These are phyloP conservation scores for Collybia nuda DNA, from an alignment of 768 basidiomycete species.

Conservation along the genomic window DNA sequence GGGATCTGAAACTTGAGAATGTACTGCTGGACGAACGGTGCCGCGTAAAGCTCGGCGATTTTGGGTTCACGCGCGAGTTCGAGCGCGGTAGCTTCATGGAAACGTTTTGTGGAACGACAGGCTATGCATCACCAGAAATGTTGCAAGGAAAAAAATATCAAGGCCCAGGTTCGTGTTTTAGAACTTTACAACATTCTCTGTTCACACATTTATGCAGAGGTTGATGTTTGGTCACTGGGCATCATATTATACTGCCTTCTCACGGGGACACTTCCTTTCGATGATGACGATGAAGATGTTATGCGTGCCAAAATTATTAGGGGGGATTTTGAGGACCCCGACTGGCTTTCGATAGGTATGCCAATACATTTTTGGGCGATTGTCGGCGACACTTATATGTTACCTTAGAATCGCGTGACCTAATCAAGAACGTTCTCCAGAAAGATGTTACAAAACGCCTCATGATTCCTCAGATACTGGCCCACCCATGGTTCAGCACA, in stretches of 20 bases:
- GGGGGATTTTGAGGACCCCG: slow-evolving; percentile 88
- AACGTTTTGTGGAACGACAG: slow-evolving; percentile 94
- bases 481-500: slow-evolving; percentile 82
- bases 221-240: slow-evolving; percentile 94
- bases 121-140: slow-evolving; percentile 94
- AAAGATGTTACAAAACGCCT: slow-evolving; percentile 75
- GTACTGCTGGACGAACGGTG: slow-evolving; percentile 89
- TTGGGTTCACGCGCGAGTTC: slow-evolving; percentile 93
- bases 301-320: slow-evolving; percentile 86
- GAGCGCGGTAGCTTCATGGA: slow-evolving; percentile 78
- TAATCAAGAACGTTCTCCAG: slow-evolving; percentile 76
- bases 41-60: slow-evolving; percentile 90
- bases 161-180: slow-evolving; percentile 65
- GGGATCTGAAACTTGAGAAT: slow-evolving; percentile 96
- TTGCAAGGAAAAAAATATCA: slow-evolving; percentile 84
- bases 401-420: slow-evolving; percentile 74
- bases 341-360: slow-evolving; percentile 86
- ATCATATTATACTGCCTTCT: slow-evolving; percentile 89
- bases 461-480: slow-evolving; percentile 81
- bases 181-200: neutral
- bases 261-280: slow-evolving; percentile 88
- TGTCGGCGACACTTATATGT: neutral
- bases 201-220: slow-evolving; percentile 55
- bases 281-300: slow-evolving; percentile 81
- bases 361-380: slow-evolving; percentile 3